Percentiles rank a stretch among this genome's conserved stretches.
These are phyloP conservation scores for Osmozyma mogii DNA, from an alignment of 805 yeast genomes.

Conservation along the genomic window DNA sequence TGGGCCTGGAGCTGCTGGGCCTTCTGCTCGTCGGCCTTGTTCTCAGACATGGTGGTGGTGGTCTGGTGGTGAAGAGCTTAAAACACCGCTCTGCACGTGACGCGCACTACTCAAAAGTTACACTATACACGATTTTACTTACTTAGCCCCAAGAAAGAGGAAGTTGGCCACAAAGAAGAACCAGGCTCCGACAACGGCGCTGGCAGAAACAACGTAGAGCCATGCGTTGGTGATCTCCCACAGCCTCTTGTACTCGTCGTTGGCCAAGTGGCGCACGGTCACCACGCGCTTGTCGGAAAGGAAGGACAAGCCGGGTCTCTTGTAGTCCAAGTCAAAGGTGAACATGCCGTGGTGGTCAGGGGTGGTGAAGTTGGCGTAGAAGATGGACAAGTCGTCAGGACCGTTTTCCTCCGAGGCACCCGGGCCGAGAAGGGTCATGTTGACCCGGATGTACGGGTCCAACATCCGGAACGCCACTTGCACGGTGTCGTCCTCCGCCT, in stretches of 20 bases:
- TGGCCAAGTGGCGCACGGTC: conserved; percentile 88
- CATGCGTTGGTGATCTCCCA: conserved; percentile 92
- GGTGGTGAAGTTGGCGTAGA: conserved; percentile 50
- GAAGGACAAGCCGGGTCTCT: conserved; percentile 67
- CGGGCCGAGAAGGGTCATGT: conserved; percentile 39
- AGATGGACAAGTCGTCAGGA: conserved; percentile 37
- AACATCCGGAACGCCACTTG: conserved; percentile 85
- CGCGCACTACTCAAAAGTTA: conserved; percentile 11
- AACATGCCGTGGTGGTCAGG: conserved; percentile 98
- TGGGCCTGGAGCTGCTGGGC: conserved; percentile 35
- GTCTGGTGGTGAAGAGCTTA: neutral
- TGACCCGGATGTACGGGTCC: conserved; percentile 89
- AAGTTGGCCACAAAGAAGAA: conserved; percentile 64
- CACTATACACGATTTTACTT: conserved; percentile 3
- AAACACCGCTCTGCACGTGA: no score
- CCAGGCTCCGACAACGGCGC: conserved; percentile 69
- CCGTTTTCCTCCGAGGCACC: conserved; percentile 27
- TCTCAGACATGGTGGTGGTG: conserved; percentile 7
- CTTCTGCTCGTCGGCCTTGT: conserved; percentile 16
- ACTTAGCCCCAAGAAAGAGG: conserved; percentile 31
- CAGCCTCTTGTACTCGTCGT: conserved; percentile 88
- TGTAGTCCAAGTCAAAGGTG: conserved; percentile 73
- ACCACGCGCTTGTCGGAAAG: conserved; percentile 60
- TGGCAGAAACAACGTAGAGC: conserved; percentile 75
- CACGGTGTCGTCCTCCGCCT: conserved; percentile 40